These are phyloP conservation scores for Scedosporium boydii DNA, from an alignment of 2,329 filamentous ascomycete species.

Conservation along the genomic window DNA sequence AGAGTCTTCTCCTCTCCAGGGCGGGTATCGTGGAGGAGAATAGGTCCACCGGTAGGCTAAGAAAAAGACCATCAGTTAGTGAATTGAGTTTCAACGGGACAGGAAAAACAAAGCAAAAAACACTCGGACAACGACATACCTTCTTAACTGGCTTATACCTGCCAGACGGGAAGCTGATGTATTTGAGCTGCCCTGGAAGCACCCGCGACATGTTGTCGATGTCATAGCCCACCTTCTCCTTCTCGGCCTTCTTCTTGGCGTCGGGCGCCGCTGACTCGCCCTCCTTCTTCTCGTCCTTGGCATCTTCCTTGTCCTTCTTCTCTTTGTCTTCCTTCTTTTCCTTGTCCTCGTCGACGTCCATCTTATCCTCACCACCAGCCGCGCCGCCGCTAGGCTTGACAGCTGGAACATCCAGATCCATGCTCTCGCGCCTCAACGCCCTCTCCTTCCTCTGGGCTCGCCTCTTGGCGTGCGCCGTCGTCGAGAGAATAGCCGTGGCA, in stretches of 20 bases:
- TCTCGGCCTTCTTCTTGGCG: slow-evolving; percentile 81
- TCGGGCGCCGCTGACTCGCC: slow-evolving; percentile 34
- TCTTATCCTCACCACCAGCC: slow-evolving; percentile 53
- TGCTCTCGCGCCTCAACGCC: slow-evolving; percentile 80
- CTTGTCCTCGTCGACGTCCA: slow-evolving; percentile 71
- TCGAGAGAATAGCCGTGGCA: slow-evolving; percentile 90
- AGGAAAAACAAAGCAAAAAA: not conserved
- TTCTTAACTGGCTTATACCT: slow-evolving; percentile 87
- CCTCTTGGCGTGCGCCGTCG: slow-evolving; percentile 92
- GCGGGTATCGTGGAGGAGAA: slow-evolving; percentile 79
- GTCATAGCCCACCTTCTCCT: slow-evolving; percentile 94
- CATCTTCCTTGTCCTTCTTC: slow-evolving; percentile 48
- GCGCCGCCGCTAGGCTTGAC: slow-evolving; percentile 60
- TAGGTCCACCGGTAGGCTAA: slow-evolving; percentile 84
- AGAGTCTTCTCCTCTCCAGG: slow-evolving; percentile 70
- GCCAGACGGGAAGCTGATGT: slow-evolving; percentile 82
- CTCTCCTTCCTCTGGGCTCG: slow-evolving; percentile 90
- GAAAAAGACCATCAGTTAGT: slow-evolving; percentile 26
- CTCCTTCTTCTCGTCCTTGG: slow-evolving; percentile 53
- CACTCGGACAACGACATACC: slow-evolving; percentile 39
- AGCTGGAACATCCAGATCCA: slow-evolving; percentile 74
- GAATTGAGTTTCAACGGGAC: not conserved
- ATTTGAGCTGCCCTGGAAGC: slow-evolving; percentile 85
- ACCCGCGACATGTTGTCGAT: slow-evolving; percentile 96
- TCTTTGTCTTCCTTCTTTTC: slow-evolving; percentile 34